Base-by-base conservation (phyloP, 805 yeast species). In the Saccharomycopsis amapae region DNA sequence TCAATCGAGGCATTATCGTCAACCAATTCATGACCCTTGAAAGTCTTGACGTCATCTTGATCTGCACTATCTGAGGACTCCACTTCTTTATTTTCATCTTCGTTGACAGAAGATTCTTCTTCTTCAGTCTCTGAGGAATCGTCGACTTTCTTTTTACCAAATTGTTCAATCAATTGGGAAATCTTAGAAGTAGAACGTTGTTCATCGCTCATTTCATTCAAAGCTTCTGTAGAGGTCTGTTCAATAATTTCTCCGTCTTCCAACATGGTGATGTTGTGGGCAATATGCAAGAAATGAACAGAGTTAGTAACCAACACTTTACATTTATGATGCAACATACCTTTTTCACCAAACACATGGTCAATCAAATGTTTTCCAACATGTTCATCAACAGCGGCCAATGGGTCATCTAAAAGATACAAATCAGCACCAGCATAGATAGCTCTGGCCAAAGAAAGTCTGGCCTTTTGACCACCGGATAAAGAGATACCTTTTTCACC, bases 381-480 rank as follows among this genome's bases (percentile, higher is more conserved):
- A 61, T 93, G 98, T 56, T 88, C 97, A 65, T 93, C 98, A 35
- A 93, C 98, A 22, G 98, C 98, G 61, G 95, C 83, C 49, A 93
- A 72, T 7, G 95, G 85, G 64, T 93, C 98, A 62, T 93, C 98
- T 52, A 93, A 66, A 34, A 93, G 66, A 61, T 86, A 88, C 25
- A 93, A 77, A 59, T 93, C 97, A 2, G 97, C 94, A 53, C 97
- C 74, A 10, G 96, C 76, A 61, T 93, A 93, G 7, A 93, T 96
- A 10, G 98, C 97, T 61, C 98, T 77, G 0, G 98, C 98, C 44
- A 93, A 73, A 1, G 95, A 81, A 31, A 93, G 72, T 62, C 98
- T 79, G 0, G 98, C 97, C 71, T 93, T 93, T 64, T 93, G 98
- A 38, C 98, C 98, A 42, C 98, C 98, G 35, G 96, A 85, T 41